These are phyloP conservation scores for Tricholoma hemisulphureum DNA, from an alignment of 768 basidiomycete species.

Conservation along the genomic window DNA sequence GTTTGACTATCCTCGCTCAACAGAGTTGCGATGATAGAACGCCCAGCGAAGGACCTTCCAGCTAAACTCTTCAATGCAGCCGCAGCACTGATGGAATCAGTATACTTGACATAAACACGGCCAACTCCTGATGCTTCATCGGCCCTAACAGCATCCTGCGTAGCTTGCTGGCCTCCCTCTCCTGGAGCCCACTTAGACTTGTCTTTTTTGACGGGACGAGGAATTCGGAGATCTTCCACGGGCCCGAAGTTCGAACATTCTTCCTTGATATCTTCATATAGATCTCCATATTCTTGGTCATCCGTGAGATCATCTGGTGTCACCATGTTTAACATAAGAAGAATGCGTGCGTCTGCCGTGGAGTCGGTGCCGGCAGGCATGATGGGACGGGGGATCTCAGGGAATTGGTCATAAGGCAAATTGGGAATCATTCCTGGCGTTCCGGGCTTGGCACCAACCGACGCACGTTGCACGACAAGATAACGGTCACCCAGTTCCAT, in stretches of 20 bases:
- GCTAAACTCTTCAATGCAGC: conserved; percentile 83
- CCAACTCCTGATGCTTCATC: conserved; percentile 95
- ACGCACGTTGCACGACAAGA: conserved; percentile 95
- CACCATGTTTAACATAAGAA: conserved; percentile 99
- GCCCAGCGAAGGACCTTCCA: conserved; percentile 82
- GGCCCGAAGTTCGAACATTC: conserved; percentile 80
- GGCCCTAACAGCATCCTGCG: conserved; percentile 63
- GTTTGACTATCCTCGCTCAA: conserved; percentile 83
- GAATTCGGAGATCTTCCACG: conserved; percentile 85
- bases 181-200: conserved; percentile 74
- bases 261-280: conserved; percentile 91
- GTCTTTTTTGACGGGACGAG: conserved; percentile 84
- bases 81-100: conserved; percentile 56
- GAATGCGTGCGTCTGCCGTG: conserved; percentile 67
- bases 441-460: conserved; percentile 84
- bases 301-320: conserved; percentile 86
- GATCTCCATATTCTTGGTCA: conserved; percentile 90
- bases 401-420: conserved; percentile 77
- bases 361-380: conserved; percentile 76
- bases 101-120: conserved; percentile 91
- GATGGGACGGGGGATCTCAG: conserved; percentile 83
- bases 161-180: conserved; percentile 56
- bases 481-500: conserved; percentile 97
- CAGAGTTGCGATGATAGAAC: conserved; percentile 84
- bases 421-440: conserved; percentile 61